Evolutionary conservation across 208 protist species (phyloP).

Genomic region (Wallacemonas collosoma): DNA sequence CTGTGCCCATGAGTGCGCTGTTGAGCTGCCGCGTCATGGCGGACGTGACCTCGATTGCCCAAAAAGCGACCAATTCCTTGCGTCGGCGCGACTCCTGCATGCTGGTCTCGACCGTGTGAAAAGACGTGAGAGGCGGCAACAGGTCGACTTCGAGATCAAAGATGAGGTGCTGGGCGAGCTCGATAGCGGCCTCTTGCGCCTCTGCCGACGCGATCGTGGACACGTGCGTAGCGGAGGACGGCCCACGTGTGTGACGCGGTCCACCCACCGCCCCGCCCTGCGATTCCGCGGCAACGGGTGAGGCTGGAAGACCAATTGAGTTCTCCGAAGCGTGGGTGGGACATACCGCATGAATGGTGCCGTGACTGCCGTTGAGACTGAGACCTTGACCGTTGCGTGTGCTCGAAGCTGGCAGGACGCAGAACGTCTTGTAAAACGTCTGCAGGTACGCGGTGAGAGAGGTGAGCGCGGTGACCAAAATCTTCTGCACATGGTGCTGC

Average conservation of each 20-base stretch:
- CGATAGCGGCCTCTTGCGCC: background rate
- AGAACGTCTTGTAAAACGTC: constrained; percentile 8
- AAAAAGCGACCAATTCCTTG: constrained; percentile 10
- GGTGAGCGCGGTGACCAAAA: constrained; percentile 17
- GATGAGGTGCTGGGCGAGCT: constrained; percentile 16
- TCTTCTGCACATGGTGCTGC: constrained; percentile 27
- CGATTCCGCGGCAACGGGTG: no score
- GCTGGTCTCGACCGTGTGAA: background rate
- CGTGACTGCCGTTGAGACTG: no score
- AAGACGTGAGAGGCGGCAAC: constrained; percentile 1
- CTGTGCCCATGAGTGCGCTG: constrained; percentile 7
- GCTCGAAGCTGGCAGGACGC: background rate
- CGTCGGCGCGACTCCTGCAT: constrained; percentile 16
- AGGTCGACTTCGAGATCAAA: constrained; percentile 1
- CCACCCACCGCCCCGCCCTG: background rate
- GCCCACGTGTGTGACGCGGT: background rate
- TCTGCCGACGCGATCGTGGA: background rate
- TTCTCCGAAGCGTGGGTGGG: no score
- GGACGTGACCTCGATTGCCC: constrained; percentile 5
- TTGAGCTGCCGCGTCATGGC: constrained; percentile 15
- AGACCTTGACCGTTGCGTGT: no score
- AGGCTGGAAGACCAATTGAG: no score
- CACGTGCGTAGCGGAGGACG: background rate
- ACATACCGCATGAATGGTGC: no score
- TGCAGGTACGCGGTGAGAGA: background rate